phyloP scores from a whole-genome alignment of 129 eudicot species.

The Calendula officinalis region DNA sequence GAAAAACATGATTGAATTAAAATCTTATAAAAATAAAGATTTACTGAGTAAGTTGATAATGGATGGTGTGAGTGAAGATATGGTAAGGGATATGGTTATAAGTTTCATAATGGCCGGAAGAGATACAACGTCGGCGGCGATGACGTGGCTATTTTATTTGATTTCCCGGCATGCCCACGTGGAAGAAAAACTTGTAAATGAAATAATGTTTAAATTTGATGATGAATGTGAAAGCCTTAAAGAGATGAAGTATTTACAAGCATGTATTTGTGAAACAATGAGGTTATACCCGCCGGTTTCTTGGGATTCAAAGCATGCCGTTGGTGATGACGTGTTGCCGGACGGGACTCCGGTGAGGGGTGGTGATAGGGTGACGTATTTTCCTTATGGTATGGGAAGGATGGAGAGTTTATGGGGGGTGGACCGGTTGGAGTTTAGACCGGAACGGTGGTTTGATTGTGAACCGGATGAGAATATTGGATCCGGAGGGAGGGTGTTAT shows the following conservation, averaged over 20 bases:
- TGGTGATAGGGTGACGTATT: slow-evolving; percentile 58
- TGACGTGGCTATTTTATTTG: slow-evolving; percentile 56
- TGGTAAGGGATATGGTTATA: slow-evolving; percentile 46
- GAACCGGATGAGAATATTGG: slow-evolving; percentile 18
- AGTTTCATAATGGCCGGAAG: slow-evolving; percentile 62
- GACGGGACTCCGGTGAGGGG: slow-evolving; percentile 47
- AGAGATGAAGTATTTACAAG: slow-evolving; percentile 40
- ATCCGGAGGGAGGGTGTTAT: neutral
- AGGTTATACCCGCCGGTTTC: slow-evolving; percentile 64
- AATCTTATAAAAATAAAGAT: neutral
- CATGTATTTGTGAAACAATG: slow-evolving; percentile 55
- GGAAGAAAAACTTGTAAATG: slow-evolving; percentile 33
- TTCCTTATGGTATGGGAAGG: slow-evolving; percentile 63
- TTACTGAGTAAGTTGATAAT: slow-evolving; percentile 25
- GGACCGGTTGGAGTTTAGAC: slow-evolving; percentile 51
- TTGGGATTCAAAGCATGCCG: slow-evolving; percentile 63
- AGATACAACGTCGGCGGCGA: slow-evolving; percentile 57
- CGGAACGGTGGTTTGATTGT: slow-evolving; percentile 54
- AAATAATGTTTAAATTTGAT: slow-evolving; percentile 11
- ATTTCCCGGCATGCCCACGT: slow-evolving; percentile 26
- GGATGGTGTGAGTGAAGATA: slow-evolving; percentile 29
- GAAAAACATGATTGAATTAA: neutral
- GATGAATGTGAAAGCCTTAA: slow-evolving; percentile 27
- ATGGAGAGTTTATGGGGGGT: slow-evolving; percentile 58
- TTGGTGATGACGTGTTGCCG: slow-evolving; percentile 40